phyloP scores from a whole-genome alignment of 495 filamentous ascomycete genomes.

The Oidiodendron maius region DNA sequence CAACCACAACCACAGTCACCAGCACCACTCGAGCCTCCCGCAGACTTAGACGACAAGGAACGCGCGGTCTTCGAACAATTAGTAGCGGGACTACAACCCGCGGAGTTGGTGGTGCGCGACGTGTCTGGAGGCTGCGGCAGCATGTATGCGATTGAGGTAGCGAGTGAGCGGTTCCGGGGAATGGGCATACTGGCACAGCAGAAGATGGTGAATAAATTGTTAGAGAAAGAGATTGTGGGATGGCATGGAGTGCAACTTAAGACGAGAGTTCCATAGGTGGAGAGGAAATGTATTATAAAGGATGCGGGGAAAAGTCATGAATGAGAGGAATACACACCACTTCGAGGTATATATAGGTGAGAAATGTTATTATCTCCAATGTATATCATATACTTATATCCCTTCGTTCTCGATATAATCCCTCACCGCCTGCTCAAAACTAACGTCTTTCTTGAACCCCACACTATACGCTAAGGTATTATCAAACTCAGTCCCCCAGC shows the following conservation, averaged over 20 bases:
- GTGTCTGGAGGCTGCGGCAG: slow-evolving; percentile 73
- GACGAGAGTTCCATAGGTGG: slow-evolving; percentile 37
- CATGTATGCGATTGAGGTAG: slow-evolving; percentile 72
- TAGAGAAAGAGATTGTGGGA: slow-evolving; percentile 62
- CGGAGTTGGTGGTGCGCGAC: slow-evolving; percentile 57
- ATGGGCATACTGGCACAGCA: slow-evolving; percentile 65
- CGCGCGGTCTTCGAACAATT: slow-evolving; percentile 41
- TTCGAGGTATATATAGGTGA: too few relatives aligned
- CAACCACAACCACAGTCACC: too few relatives aligned
- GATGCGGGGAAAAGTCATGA: too few relatives aligned
- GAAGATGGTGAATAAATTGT: slow-evolving; percentile 59
- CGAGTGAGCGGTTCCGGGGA: slow-evolving; percentile 58
- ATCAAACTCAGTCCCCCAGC: slow-evolving; percentile 67
- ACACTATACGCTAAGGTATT: slow-evolving; percentile 48
- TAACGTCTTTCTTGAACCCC: slow-evolving; percentile 56
- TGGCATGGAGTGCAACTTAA: slow-evolving; percentile 74
- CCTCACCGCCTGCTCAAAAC: slow-evolving; percentile 50
- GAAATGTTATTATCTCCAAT: too few relatives aligned
- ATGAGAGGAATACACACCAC: too few relatives aligned
- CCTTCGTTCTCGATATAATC: slow-evolving; percentile 40
- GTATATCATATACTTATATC: neutral
- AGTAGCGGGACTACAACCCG: slow-evolving; percentile 32
- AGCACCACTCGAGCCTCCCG: slow-evolving; percentile 29
- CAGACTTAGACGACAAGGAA: slow-evolving; percentile 42
- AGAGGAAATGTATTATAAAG: neutral